These are phyloP conservation scores for Lactarius hatsudake DNA, from an alignment of 768 basidiomycete species.

Conservation along the genomic window DNA sequence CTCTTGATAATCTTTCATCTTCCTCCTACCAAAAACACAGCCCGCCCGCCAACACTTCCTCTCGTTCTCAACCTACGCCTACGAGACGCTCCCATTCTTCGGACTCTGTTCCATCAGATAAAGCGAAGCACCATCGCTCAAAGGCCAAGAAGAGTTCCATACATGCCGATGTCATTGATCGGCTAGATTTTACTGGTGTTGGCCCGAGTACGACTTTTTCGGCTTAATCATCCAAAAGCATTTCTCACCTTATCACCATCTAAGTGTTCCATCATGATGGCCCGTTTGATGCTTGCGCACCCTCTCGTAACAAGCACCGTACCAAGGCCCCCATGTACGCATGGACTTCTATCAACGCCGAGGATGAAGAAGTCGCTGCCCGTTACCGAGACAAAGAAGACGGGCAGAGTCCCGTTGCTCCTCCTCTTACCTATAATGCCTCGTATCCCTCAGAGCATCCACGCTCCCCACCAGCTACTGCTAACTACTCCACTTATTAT, in stretches of 20 bases:
- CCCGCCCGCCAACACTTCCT: slow-evolving; percentile 1
- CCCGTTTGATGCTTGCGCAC: slow-evolving; percentile 89
- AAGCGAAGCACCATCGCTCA: slow-evolving; percentile 45
- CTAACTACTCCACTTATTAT: slow-evolving; percentile 31
- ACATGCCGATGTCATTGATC: slow-evolving; percentile 88
- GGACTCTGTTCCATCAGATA: slow-evolving; percentile 48
- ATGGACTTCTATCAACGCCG: slow-evolving; percentile 48
- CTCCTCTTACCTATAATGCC: slow-evolving; percentile 33
- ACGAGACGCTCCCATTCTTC: slow-evolving; percentile 49
- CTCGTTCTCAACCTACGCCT: slow-evolving; percentile 30
- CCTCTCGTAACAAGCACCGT: slow-evolving; percentile 80
- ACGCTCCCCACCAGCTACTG: slow-evolving; percentile 12
- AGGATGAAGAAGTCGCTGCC: slow-evolving; percentile 42
- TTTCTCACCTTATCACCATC: slow-evolving; percentile 20
- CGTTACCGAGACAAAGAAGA: slow-evolving; percentile 28
- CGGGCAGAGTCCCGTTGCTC: slow-evolving; percentile 19
- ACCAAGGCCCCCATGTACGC: slow-evolving; percentile 82
- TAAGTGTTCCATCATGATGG: slow-evolving; percentile 91
- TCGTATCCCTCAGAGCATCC: slow-evolving; percentile 48
- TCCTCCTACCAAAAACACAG: slow-evolving; percentile 8
- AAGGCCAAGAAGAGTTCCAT: slow-evolving; percentile 69
- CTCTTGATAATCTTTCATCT: slow-evolving; percentile 18
- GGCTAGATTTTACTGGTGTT: slow-evolving; percentile 81
- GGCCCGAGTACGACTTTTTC: slow-evolving; percentile 61
- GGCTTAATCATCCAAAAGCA: slow-evolving; percentile 23